Conservation (phyloP, 73 alveolate species). For the Paramecium sonneborni region DNA sequence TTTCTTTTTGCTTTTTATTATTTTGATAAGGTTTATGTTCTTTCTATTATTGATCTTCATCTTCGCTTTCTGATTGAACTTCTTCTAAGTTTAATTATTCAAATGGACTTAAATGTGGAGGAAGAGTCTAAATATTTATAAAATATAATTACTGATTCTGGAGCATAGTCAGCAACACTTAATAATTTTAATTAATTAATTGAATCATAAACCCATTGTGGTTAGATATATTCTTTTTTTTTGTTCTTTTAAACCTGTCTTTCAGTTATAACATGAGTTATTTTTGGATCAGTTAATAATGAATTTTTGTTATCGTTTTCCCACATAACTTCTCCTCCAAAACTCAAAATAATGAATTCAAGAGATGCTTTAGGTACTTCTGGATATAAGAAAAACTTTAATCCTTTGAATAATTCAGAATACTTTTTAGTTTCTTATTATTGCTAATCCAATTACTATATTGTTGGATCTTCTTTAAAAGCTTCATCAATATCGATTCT, state of each 20-base stretch:
- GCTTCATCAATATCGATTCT: constrained; percentile 56
- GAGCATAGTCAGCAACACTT: constrained; percentile 60
- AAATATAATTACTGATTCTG: constrained; percentile 25
- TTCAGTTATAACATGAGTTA: constrained; percentile 62
- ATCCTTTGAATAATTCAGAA: constrained; percentile 48
- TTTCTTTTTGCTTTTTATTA: not conserved
- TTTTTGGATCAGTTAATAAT: constrained; percentile 24
- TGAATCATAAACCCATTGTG: constrained; percentile 67
- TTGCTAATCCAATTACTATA: constrained; percentile 21
- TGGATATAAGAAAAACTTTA: constrained; percentile 56
- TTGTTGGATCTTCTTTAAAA: constrained; percentile 55
- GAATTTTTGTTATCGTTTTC: constrained; percentile 46
- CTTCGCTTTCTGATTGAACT: constrained; percentile 37
- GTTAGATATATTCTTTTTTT: constrained; percentile 63
- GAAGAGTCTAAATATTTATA: constrained; percentile 48
- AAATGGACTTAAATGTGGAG: constrained; percentile 69
- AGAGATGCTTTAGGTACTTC: constrained; percentile 66
- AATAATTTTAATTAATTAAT: constrained; percentile 22
- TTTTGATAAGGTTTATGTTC: not conserved
- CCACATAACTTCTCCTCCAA: constrained; percentile 65
- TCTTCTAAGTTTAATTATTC: constrained; percentile 50
- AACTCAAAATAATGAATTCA: constrained; percentile 60
- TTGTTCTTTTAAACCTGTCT: constrained; percentile 42
- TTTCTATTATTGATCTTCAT: not conserved
- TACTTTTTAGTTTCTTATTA: constrained; percentile 11